A percentile compares a stretch with the other conserved stretches of the same genome.
Conservation (phyloP, 1,284 basidiomycete species). For the Trichosporon sp. region DNA sequence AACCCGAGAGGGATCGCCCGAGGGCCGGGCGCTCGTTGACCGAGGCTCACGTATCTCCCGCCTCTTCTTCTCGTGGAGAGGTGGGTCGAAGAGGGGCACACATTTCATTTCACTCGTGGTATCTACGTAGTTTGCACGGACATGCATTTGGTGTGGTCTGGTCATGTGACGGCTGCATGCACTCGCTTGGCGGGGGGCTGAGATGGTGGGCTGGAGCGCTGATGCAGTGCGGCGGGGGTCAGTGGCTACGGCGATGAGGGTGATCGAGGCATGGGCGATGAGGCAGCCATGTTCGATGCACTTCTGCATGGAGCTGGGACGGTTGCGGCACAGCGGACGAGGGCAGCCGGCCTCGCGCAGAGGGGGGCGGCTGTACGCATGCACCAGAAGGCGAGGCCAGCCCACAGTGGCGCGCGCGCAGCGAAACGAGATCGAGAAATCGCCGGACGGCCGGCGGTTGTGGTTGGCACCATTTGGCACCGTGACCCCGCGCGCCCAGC, state of each 20-base stretch:
- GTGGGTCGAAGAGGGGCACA: slow-evolving; percentile 49
- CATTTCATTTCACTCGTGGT: slow-evolving; percentile 14
- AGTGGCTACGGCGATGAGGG: background rate
- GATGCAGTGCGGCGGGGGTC: background rate
- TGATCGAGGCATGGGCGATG: background rate
- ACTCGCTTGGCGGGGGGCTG: no score
- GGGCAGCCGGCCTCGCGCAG: background rate
- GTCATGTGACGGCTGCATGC: background rate
- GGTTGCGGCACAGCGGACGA: background rate
- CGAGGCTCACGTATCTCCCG: slow-evolving; percentile 48
- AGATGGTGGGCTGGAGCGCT: background rate
- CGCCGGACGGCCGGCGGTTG: background rate
- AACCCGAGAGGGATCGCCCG: slow-evolving; percentile 10
- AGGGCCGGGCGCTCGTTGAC: slow-evolving; percentile 10
- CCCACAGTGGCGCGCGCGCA: background rate
- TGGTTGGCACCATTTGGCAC: background rate
- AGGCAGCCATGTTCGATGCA: background rate
- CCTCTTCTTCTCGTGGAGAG: slow-evolving; percentile 39
- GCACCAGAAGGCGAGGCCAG: background rate
- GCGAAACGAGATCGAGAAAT: background rate
- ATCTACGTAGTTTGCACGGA: background rate
- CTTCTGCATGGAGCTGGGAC: background rate
- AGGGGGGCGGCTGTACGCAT: background rate
- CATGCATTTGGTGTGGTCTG: background rate
- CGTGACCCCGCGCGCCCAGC: background rate